Base-by-base conservation (phyloP, 2,329 filamentous ascomycete genomes). In the Zalaria obscura region DNA sequence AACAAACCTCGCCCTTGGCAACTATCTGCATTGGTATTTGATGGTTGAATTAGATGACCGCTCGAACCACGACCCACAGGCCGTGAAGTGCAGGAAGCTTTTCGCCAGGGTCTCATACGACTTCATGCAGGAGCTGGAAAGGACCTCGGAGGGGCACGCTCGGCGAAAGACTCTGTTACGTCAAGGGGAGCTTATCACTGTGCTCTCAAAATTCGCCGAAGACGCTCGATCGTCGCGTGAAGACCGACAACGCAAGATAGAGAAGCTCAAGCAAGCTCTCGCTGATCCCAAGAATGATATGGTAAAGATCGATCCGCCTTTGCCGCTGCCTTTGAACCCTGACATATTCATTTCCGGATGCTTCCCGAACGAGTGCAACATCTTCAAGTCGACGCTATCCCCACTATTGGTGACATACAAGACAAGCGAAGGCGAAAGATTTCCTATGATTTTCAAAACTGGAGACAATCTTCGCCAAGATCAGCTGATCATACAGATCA, bases 21-120 rank as follows among this genome's bases (percentile, higher is more conserved):
- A 93, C 57, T 94, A 93, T 62, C 76, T 98, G 41, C 85, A 95
- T 59, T 98, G 91, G 91, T 98, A 96, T 60, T 71, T 98, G 2
- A 95, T 95, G 79, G 91, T 98, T 1, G 93, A 98, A 63, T 93
- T 88, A 51, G 86, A 93, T 51, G 89, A 95, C 57, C 62, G 65
- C 33, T 87, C 82, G 49, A 45, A 40, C 8, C 39, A 46, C 28
- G 50, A 55, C 5, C 40, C 53, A 3, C 45, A 51, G 8, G 73
- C 78, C 25, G 69, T 76, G 4, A 77, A 80, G 43, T 82, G 89
- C 55, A 81, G 84, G 36, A 83, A 84, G 47, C 77, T 96, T 11
- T 98, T 94, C 60, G 81, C 84, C 27, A 87, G 89, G 52, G 84
- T 98, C 5, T 88, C 91, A 45, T 98, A 87, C 54, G 86, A 96